Evolutionary conservation across 345 rosid species (phyloP).

Genomic region (Dipteronia dyeriana): DNA sequence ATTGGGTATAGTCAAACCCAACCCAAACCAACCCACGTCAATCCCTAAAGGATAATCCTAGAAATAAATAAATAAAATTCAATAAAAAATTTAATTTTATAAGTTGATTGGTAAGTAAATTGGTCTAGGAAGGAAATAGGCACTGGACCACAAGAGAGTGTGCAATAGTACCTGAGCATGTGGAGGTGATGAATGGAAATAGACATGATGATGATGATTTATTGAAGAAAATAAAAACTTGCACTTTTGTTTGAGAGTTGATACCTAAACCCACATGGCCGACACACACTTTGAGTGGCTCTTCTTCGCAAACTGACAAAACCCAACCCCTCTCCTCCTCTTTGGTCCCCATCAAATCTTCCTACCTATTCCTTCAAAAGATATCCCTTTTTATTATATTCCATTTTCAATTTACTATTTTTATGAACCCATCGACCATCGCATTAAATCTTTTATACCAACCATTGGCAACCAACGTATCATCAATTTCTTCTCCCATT

Average conservation of each 20-base stretch:
- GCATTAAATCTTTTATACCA: background rate
- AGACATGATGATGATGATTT: constrained; percentile 22
- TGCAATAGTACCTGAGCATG: background rate
- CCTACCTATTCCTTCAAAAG: constrained; percentile 40
- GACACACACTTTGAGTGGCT: constrained; percentile 28
- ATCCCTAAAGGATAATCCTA: too few relatives aligned
- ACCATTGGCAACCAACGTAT: background rate
- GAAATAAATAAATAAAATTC: too few relatives aligned
- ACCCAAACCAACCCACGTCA: too few relatives aligned
- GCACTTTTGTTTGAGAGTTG: constrained; percentile 3
- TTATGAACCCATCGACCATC: background rate
- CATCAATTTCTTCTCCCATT: background rate
- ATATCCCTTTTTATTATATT: constrained; percentile 23
- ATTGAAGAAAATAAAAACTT: constrained; percentile 4
- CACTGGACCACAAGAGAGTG: too few relatives aligned
- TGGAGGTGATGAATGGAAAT: background rate
- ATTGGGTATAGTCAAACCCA: too few relatives aligned
- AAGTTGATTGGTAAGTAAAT: too few relatives aligned
- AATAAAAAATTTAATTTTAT: too few relatives aligned
- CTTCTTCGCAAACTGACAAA: background rate
- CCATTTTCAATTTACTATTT: constrained; percentile 16
- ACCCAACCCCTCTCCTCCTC: background rate
- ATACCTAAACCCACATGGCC: constrained; percentile 52
- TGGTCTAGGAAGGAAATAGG: too few relatives aligned
- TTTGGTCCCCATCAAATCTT: constrained; percentile 49